phyloP scores from a whole-genome alignment of 495 filamentous ascomycete genomes.

The Penicillium verhagenii region DNA sequence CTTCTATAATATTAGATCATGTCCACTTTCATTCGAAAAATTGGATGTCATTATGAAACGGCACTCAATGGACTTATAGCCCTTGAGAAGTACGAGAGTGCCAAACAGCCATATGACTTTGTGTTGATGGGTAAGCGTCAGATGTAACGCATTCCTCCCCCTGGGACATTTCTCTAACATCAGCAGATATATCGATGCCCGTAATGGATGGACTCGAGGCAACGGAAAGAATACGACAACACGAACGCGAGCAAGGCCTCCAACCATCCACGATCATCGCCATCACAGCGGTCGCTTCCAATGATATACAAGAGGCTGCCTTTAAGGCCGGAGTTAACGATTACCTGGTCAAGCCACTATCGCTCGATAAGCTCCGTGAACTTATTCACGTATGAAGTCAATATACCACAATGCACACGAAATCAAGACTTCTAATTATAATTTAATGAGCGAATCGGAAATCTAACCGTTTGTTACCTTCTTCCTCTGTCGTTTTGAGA shows the following conservation, averaged over 20 bases:
- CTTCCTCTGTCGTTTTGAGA: conserved; percentile 22
- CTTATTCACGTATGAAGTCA: not conserved
- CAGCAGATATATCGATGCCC: conserved; percentile 61
- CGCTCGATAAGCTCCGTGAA: conserved; percentile 34
- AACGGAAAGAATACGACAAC: conserved; percentile 53
- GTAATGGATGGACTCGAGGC: conserved; percentile 64
- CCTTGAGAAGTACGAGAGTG: conserved; percentile 49
- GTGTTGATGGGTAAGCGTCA: conserved; percentile 53
- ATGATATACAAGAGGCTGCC: conserved; percentile 40
- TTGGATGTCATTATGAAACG: conserved; percentile 47
- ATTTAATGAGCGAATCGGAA: conserved; percentile 32
- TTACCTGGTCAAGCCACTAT: conserved; percentile 50
- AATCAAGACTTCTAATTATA: too few species aligned
- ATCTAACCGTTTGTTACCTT: conserved; percentile 33
- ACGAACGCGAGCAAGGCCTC: conserved; percentile 36
- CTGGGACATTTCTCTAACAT: too few species aligned
- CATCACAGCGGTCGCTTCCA: conserved; percentile 47
- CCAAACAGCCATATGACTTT: conserved; percentile 39
- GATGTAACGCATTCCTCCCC: not conserved
- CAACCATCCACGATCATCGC: conserved; percentile 42
- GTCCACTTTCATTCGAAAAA: conserved; percentile 54
- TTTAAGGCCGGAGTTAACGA: conserved; percentile 44
- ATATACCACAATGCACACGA: too few species aligned
- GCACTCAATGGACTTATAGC: conserved; percentile 60
- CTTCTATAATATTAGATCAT: conserved; percentile 31